A percentile compares a stretch with the other conserved stretches of the same genome.
These are phyloP conservation scores for Lactarius indigo DNA, from an alignment of 768 basidiomycete species.

Conservation along the genomic window DNA sequence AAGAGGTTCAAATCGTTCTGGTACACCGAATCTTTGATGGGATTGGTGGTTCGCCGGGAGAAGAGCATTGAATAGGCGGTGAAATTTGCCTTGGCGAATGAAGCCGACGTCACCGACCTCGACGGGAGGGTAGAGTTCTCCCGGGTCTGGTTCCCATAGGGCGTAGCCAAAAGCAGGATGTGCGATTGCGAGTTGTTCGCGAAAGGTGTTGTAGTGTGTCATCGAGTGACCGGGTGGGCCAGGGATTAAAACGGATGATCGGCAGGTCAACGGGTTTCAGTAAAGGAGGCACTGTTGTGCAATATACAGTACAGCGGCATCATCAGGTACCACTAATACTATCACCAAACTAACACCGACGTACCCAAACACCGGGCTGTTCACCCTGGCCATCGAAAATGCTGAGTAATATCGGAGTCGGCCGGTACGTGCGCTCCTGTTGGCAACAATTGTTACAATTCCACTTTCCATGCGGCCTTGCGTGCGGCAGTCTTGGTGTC, in stretches of 20 bases:
- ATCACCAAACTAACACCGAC: too few relatives aligned
- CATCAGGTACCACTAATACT: too few relatives aligned
- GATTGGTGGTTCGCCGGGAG: neutral
- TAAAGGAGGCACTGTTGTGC: too few relatives aligned
- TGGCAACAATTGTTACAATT: too few relatives aligned
- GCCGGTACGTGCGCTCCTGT: too few relatives aligned
- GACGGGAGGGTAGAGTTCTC: neutral
- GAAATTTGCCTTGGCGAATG: neutral
- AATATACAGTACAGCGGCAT: too few relatives aligned
- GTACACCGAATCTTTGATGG: neutral
- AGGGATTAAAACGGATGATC: neutral
- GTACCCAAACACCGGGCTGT: too few relatives aligned
- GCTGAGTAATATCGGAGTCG: too few relatives aligned
- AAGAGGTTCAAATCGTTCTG: neutral
- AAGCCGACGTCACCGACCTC: neutral
- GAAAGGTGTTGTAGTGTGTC: neutral
- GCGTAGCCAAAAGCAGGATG: neutral
- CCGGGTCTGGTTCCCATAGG: neutral
- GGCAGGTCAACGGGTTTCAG: neutral
- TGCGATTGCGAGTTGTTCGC: neutral
- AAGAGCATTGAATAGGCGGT: neutral
- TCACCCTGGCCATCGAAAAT: too few relatives aligned
- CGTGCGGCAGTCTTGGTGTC: too few relatives aligned
- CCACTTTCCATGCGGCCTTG: too few relatives aligned
- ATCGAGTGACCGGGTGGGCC: neutral